Evolutionary conservation across 2,329 filamentous ascomycete genomes (phyloP).

Genomic region (Metarhizium anisopliae): DNA sequence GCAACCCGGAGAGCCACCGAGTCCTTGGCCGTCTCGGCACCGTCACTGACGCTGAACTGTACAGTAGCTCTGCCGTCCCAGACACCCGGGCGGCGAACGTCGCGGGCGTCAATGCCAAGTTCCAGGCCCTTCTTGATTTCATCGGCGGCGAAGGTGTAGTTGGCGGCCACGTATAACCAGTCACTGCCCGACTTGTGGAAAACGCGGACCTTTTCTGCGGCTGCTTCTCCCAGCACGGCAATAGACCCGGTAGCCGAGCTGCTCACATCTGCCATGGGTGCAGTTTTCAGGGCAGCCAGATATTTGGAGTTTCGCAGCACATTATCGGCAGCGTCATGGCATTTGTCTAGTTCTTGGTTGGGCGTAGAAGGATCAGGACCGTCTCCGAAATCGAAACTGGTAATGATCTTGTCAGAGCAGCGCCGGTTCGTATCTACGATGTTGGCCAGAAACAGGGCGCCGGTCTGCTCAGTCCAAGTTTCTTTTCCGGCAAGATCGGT

Average conservation of each 20-base stretch:
- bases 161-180: conserved; percentile 13
- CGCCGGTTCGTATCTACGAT: conserved; percentile 23
- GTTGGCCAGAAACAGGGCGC: conserved; percentile 27
- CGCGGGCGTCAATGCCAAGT: conserved; percentile 26
- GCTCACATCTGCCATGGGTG: conserved; percentile 14
- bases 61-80: conserved; percentile 21
- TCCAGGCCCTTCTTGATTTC: conserved; percentile 19
- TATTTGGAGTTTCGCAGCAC: conserved; percentile 19
- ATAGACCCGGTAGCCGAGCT: conserved; percentile 11
- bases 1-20: conserved; percentile 24
- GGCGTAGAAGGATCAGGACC: neutral
- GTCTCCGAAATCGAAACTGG: neutral
- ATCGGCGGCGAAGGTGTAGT: conserved; percentile 19
- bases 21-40: conserved; percentile 11
- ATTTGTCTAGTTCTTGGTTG: conserved; percentile 19
- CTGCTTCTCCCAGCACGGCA: conserved; percentile 2
- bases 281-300: conserved; percentile 22
- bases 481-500: conserved; percentile 15
- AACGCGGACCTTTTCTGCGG: conserved; percentile 17
- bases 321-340: conserved; percentile 27
- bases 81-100: conserved; percentile 10
- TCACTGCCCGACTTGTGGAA: conserved; percentile 13
- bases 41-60: conserved; percentile 20
- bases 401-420: conserved; percentile 15
- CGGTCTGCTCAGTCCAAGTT: conserved; percentile 13